Evolutionary conservation across 2,329 filamentous ascomycete species (phyloP).

Genomic region (Truncatella angustata): DNA sequence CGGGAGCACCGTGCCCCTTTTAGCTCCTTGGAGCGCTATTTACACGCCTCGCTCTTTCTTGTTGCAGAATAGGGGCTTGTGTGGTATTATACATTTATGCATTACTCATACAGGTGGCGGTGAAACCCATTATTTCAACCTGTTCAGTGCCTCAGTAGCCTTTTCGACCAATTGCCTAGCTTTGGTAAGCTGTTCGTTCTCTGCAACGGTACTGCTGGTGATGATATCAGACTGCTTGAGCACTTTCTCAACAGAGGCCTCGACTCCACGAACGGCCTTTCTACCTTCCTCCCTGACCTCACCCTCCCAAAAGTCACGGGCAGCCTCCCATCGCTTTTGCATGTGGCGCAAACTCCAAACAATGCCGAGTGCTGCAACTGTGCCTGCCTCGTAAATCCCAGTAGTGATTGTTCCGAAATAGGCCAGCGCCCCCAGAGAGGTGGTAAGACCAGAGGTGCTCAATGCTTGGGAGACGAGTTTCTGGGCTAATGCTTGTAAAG

Average conservation of each 20-base stretch:
- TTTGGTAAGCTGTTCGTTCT: conserved; percentile 33
- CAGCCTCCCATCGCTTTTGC: conserved; percentile 62
- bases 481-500: conserved; percentile 71
- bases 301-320: conserved; percentile 60
- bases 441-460: conserved; percentile 65
- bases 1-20: too few relatives aligned
- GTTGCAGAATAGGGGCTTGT: too few relatives aligned
- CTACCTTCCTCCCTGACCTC: conserved; percentile 67
- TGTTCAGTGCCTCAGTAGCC: conserved; percentile 47
- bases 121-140: conserved; percentile 40
- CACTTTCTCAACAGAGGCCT: conserved; percentile 49
- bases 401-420: conserved; percentile 56
- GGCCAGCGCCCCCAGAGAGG: conserved; percentile 51
- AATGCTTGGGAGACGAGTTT: conserved; percentile 73
- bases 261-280: conserved; percentile 57
- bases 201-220: conserved; percentile 13
- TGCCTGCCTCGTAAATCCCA: conserved; percentile 59
- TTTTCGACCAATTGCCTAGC: conserved; percentile 45
- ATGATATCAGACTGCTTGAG: conserved; percentile 31
- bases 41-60: too few relatives aligned
- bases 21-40: too few relatives aligned
- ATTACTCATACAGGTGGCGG: too few relatives aligned
- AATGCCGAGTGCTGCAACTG: conserved; percentile 59
- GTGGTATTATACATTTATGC: background rate
- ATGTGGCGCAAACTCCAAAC: conserved; percentile 58